These are phyloP conservation scores for Scheffersomyces segobiensis DNA, from an alignment of 1,139 yeast species.

Conservation along the genomic window DNA sequence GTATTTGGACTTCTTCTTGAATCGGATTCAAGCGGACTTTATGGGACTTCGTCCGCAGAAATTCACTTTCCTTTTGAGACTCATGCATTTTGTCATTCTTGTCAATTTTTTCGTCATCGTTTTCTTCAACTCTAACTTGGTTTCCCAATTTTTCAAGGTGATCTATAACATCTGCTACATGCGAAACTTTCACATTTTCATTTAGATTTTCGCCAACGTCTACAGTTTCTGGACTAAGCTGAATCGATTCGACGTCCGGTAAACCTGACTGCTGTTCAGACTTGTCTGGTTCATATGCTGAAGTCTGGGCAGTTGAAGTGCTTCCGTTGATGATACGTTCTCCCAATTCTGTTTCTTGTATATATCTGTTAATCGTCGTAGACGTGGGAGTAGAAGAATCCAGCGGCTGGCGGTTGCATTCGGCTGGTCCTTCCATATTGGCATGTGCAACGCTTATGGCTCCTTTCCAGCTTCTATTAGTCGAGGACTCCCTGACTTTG, in stretches of 20 bases:
- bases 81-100: neutral
- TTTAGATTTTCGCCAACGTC: neutral
- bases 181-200: neutral
- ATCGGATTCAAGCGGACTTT: slow-evolving; percentile 5
- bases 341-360: slow-evolving; percentile 26
- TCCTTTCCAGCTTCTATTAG: neutral
- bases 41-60: neutral
- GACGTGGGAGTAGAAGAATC: slow-evolving; percentile 23
- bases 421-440: neutral
- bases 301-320: slow-evolving; percentile 15
- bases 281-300: slow-evolving; percentile 9
- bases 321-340: slow-evolving; percentile 12
- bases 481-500: neutral
- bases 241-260: neutral
- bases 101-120: neutral
- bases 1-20: slow-evolving; percentile 4
- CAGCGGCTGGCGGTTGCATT: slow-evolving; percentile 14
- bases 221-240: neutral
- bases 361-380: slow-evolving; percentile 23
- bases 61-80: neutral
- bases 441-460: neutral
- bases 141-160: neutral
- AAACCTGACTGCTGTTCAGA: neutral
- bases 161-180: neutral
- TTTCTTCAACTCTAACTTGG: neutral